Evolutionary conservation across 352 stramenopile genomes (phyloP), one percentile per base, ranked within the genome.

Genomic region (Globisporangium paroecandrum): DNA sequence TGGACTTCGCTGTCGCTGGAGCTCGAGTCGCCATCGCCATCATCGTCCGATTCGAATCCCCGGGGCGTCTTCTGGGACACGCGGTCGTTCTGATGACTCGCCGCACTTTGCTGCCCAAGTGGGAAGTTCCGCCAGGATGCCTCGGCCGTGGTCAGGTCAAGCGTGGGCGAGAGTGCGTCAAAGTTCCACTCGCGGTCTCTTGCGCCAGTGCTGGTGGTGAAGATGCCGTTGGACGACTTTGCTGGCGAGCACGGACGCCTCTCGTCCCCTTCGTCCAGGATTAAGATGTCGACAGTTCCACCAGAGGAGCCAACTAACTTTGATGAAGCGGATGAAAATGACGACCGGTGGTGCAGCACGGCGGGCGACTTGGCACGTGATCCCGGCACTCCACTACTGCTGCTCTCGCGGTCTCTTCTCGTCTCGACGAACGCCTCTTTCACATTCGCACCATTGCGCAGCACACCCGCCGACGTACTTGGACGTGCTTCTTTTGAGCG

Each of bases 341-440:
- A 74, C 0, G 60, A 66, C 0, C 51, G 68, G 7, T 58, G 56
- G 18, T 71, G 66, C 34, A 69, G 13, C 0, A 58, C 6, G 0
- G 61, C 32, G 5, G 64, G 64, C 1, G 56, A 59, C 15, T 69
- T 64, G 10, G 49, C 27, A 8, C 55, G 55, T 9, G 15, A 57
- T 2, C 12, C 13, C 15, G 13, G 25, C 15, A 18, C 58, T 10
- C 38, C 22, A 13, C 49, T 13, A 13, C 13, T 59, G 38, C 18
- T 54, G n/a, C 61, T 32, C 18, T 69, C 47, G 10, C 32, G 9
- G 25, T 43, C 34, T 10, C 51, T 36, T 15, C 51, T 71, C 56
- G 25, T 65, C 4, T 90, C 80, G 3, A 84, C 74, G 62, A 91
- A 91, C 20, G 82, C 83, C 73, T 93, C 83, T 25, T 73, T 64